Percentiles rank a stretch among this genome's conserved stretches.
Evolutionary conservation across 805 yeast genomes (phyloP).

Genomic region (Pichia eremophila): DNA sequence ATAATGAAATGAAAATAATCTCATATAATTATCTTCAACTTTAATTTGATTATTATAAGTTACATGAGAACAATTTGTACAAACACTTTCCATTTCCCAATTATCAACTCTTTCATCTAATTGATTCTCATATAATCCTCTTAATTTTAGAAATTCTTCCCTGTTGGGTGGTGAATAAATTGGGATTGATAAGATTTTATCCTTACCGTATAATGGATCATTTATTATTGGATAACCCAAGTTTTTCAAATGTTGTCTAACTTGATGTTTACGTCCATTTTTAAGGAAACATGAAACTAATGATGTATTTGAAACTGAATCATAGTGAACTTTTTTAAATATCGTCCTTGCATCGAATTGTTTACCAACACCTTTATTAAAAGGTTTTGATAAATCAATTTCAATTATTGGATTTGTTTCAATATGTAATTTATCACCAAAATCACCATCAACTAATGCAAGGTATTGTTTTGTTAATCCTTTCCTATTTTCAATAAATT

Average conservation of each 20-base stretch:
- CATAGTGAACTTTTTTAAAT: conserved; percentile 20
- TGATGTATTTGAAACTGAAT: conserved; percentile 23
- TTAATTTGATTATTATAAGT: conserved; percentile 21
- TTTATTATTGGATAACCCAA: conserved; percentile 27
- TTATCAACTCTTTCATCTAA: conserved; percentile 9
- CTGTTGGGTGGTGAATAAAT: not conserved
- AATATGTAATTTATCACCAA: conserved; percentile 24
- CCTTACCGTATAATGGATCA: conserved; percentile 24
- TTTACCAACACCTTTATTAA: conserved; percentile 12
- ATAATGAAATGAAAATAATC: conserved; percentile 37
- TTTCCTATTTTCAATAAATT: conserved; percentile 4
- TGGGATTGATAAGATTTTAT: conserved; percentile 4
- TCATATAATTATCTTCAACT: conserved; percentile 20
- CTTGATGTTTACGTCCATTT: conserved; percentile 46
- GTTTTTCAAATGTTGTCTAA: conserved; percentile 42
- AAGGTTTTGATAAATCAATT: conserved; percentile 19
- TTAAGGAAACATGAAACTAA: conserved; percentile 35
- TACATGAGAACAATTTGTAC: conserved; percentile 27
- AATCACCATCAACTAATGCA: conserved; percentile 32
- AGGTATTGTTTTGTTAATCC: conserved; percentile 30
- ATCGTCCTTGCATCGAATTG: conserved; percentile 13
- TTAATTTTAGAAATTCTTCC: conserved; percentile 2
- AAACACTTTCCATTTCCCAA: conserved; percentile 10
- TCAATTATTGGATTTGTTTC: conserved; percentile 28
- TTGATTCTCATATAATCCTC: conserved; percentile 8